These are phyloP conservation scores for Lenzites betulinus DNA, from an alignment of 768 basidiomycete genomes.

Conservation along the genomic window DNA sequence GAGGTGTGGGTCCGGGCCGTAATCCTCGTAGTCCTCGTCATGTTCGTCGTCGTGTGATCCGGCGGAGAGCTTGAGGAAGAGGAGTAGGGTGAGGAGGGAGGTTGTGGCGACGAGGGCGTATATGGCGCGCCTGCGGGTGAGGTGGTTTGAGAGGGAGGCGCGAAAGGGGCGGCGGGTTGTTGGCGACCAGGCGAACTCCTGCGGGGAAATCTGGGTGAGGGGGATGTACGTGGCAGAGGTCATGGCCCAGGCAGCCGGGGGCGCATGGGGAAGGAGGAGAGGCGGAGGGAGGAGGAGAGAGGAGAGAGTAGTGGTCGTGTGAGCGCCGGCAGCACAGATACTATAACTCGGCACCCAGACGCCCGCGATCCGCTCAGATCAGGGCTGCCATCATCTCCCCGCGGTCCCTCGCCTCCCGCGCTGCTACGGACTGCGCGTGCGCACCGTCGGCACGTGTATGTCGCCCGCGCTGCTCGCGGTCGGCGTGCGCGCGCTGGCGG, in stretches of 20 bases:
- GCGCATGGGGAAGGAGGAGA: conserved; percentile 4
- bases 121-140: conserved; percentile 17
- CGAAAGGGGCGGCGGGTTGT: neutral
- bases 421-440: neutral
- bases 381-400: neutral
- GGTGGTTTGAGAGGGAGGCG: neutral
- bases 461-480: no score
- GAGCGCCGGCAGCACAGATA: neutral
- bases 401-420: neutral
- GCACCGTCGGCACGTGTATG: neutral
- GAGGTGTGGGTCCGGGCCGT: conserved; percentile 13
- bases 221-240: conserved; percentile 24
- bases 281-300: conserved; percentile 19
- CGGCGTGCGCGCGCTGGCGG: no score
- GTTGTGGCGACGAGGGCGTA: conserved; percentile 19
- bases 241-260: neutral
- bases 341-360: neutral
- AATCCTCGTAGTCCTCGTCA: conserved; percentile 8
- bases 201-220: conserved; percentile 22
- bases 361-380: conserved; percentile 7
- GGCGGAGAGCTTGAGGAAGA: conserved; percentile 17
- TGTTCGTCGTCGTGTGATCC: conserved; percentile 10
- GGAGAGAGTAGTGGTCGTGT: conserved; percentile 18
- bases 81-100: conserved; percentile 19
- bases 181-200: conserved; percentile 9